Conservation (phyloP, 176 grass and related monocot species). For the Avena eriantha region DNA sequence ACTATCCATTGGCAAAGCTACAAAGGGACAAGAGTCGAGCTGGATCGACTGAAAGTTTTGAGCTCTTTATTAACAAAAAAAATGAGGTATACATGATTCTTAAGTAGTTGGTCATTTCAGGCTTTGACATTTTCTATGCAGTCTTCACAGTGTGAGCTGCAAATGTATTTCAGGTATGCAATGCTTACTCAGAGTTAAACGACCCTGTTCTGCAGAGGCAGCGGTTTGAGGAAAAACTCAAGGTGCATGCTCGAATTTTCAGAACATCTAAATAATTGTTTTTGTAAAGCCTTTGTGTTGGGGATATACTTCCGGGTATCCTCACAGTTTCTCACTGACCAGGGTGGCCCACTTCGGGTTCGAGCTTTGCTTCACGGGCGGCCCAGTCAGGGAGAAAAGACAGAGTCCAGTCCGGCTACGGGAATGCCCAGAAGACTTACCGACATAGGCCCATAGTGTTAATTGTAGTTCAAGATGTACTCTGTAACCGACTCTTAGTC, state of each 20-base stretch:
- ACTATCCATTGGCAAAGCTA: slow-evolving; percentile 80
- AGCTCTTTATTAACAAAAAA: slow-evolving; percentile 84
- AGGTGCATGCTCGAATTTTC: slow-evolving; percentile 52
- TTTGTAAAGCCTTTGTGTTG: no score
- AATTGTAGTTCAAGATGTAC: no score
- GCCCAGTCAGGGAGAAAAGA: no score
- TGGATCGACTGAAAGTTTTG: slow-evolving; percentile 86
- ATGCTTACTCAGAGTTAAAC: slow-evolving; percentile 86
- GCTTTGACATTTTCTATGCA: slow-evolving; percentile 29
- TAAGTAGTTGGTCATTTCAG: neutral
- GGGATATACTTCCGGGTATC: no score
- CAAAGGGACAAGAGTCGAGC: slow-evolving; percentile 31
- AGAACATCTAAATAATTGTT: no score
- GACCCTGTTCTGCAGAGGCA: slow-evolving; percentile 83
- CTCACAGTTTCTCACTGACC: no score
- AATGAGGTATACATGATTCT: slow-evolving; percentile 68
- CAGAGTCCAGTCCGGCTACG: no score
- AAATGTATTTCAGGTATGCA: slow-evolving; percentile 71
- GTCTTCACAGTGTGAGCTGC: slow-evolving; percentile 35
- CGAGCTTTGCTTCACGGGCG: no score
- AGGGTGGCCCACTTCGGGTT: no score
- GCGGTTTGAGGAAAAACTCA: slow-evolving; percentile 84
- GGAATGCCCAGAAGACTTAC: no score
- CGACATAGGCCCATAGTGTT: no score
- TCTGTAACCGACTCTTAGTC: no score